Conservation (phyloP, 2,329 filamentous ascomycete species). For the Sclerotinia spermophila region DNA sequence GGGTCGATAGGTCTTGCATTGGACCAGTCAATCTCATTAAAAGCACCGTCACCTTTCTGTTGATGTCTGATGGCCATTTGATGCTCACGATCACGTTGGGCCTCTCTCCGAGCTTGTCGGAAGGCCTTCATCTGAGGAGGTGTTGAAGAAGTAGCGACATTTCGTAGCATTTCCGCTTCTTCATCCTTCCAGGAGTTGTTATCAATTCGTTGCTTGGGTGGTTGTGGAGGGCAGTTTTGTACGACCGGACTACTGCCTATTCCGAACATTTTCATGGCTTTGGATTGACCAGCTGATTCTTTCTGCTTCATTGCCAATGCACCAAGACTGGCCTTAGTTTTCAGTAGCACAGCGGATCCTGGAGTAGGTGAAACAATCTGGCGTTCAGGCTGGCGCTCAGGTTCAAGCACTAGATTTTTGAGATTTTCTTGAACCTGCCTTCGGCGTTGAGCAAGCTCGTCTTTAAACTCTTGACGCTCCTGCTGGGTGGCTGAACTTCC, state of each 20-base stretch:
- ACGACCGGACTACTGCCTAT: constrained; percentile 42
- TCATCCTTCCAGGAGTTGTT: constrained; percentile 31
- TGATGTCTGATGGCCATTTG: constrained; percentile 31
- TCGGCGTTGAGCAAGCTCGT: constrained; percentile 67
- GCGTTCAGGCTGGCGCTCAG: constrained; percentile 43
- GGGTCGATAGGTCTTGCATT: constrained; percentile 5
- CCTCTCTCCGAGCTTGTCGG: constrained; percentile 34
- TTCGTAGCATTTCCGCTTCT: constrained; percentile 29
- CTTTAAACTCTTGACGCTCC: constrained; percentile 68
- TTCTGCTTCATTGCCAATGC: constrained; percentile 53
- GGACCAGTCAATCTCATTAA: constrained; percentile 24
- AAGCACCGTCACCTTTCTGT: constrained; percentile 23
- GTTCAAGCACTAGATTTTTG: constrained; percentile 63
- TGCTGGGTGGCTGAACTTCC: constrained; percentile 49
- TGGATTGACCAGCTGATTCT: constrained; percentile 43
- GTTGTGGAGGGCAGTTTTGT: constrained; percentile 42
- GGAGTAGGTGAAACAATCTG: constrained; percentile 1
- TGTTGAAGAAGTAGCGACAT: constrained; percentile 18
- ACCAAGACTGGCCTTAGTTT: constrained; percentile 63
- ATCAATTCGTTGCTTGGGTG: constrained; percentile 38
- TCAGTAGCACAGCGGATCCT: constrained; percentile 46
- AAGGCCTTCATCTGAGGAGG: constrained; percentile 33
- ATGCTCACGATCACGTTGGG: constrained; percentile 35
- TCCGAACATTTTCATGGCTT: constrained; percentile 60
- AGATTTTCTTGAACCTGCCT: constrained; percentile 70